Conservation (phyloP, 2,329 filamentous ascomycete species). For the Monosporascus sp. region DNA sequence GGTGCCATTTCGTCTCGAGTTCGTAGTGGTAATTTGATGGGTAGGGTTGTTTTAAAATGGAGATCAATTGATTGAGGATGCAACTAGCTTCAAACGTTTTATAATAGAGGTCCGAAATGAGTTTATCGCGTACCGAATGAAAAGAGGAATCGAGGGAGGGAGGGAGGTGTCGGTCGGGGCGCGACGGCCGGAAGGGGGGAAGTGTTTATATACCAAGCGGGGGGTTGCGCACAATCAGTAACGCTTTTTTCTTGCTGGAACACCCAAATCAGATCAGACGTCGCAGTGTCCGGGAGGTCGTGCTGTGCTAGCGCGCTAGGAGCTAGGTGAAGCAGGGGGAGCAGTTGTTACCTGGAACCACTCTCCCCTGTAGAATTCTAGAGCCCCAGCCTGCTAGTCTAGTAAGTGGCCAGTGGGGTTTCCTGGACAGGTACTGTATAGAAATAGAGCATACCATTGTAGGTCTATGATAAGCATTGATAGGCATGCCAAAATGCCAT, state of each 20-base stretch:
- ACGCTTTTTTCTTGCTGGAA: slow-evolving; percentile 19
- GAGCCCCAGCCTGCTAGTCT: too few species aligned
- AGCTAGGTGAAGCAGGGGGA: neutral
- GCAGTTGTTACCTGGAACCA: neutral
- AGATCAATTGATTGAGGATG: slow-evolving; percentile 18
- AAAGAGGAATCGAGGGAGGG: slow-evolving; percentile 32
- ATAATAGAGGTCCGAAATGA: slow-evolving; percentile 9
- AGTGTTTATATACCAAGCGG: slow-evolving; percentile 56
- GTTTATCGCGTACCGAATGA: slow-evolving; percentile 15
- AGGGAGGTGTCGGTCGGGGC: slow-evolving; percentile 34
- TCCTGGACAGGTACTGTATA: too few species aligned
- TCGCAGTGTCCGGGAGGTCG: slow-evolving; percentile 4
- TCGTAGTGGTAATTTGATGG: slow-evolving; percentile 11
- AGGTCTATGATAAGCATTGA: too few species aligned
- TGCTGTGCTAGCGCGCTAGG: neutral
- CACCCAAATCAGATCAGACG: slow-evolving; percentile 17
- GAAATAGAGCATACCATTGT: too few species aligned
- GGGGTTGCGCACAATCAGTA: slow-evolving; percentile 54
- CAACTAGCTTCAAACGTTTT: slow-evolving; percentile 18
- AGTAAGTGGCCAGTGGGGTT: too few species aligned
- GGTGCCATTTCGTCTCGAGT: slow-evolving; percentile 46
- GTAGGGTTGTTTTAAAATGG: slow-evolving; percentile 11
- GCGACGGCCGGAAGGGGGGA: slow-evolving; percentile 48
- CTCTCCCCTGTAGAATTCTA: too few species aligned
- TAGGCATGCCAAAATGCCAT: too few species aligned